Conservation (phyloP, 106 monocot species). For the Dendrobium officinale region DNA sequence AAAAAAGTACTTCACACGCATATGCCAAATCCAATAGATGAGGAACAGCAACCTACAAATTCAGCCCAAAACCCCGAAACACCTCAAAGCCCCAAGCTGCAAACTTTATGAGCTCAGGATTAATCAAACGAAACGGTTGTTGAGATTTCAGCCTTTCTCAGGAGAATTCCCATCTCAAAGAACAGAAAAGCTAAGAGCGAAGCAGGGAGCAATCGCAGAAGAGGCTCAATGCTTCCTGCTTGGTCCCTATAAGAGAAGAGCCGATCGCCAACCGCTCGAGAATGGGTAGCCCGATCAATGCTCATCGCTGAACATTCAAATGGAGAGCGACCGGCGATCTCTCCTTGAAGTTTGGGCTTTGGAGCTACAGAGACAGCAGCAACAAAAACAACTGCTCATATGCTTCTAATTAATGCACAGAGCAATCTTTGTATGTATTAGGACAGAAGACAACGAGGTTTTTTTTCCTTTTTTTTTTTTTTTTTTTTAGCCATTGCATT, state of each 20-base stretch:
- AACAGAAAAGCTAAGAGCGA: neutral
- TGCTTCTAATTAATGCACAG: no score
- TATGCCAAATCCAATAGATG: no score
- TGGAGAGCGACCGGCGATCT: neutral
- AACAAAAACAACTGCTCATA: neutral
- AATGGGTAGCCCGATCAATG: neutral
- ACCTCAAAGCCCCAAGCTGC: no score
- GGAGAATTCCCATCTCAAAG: neutral
- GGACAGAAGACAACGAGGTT: neutral
- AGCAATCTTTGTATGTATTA: neutral
- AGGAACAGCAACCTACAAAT: no score
- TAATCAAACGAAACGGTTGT: neutral
- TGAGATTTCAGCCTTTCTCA: neutral
- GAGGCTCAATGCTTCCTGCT: no score
- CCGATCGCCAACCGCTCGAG: no score
- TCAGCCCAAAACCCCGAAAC: no score
- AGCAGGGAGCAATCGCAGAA: neutral
- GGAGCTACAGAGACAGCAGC: neutral
- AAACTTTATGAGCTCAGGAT: no score
- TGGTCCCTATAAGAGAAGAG: no score
- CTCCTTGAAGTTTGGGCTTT: neutral
- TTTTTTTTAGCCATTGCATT: no score
- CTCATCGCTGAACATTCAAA: neutral
- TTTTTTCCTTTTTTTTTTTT: no score
- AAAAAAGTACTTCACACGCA: neutral